Evolutionary conservation across 208 protist species (phyloP).

Genomic region (Tritrichomonas foetus): DNA sequence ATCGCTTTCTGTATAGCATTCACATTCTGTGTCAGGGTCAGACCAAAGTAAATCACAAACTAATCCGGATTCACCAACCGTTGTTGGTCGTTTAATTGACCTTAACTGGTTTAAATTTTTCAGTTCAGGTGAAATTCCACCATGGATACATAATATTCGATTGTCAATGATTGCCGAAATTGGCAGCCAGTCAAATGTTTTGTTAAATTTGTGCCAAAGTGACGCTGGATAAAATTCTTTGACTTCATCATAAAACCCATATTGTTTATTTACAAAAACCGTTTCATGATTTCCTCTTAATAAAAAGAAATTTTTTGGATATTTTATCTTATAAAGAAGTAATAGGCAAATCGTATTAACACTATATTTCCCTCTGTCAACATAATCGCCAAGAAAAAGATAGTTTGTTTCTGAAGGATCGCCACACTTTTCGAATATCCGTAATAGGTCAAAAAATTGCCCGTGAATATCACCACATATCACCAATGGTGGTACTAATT

Average conservation of each 20-base stretch:
- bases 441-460: slow-evolving; percentile 98
- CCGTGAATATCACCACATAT: slow-evolving; percentile 93
- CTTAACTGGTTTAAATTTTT: slow-evolving; percentile 76
- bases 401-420: background rate
- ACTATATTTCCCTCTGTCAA: background rate
- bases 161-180: slow-evolving; percentile 95
- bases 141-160: slow-evolving; percentile 95
- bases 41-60: slow-evolving; percentile 98
- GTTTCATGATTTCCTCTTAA: slow-evolving; percentile 96
- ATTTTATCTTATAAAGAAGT: slow-evolving; percentile 38
- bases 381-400: slow-evolving; percentile 24
- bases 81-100: slow-evolving; percentile 84
- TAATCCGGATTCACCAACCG: slow-evolving; percentile 93
- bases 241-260: slow-evolving; percentile 79
- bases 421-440: slow-evolving; percentile 92
- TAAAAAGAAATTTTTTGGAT: slow-evolving; percentile 82
- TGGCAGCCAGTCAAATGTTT: slow-evolving; percentile 97
- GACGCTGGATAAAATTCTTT: slow-evolving; percentile 93
- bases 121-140: slow-evolving; percentile 56
- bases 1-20: slow-evolving; percentile 93
- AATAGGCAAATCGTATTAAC: background rate
- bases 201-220: slow-evolving; percentile 97
- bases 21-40: slow-evolving; percentile 88
- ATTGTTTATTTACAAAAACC: slow-evolving; percentile 88
- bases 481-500: slow-evolving; percentile 65